These are phyloP conservation scores for Taiwanofungus camphoratus DNA, from an alignment of 1,284 basidiomycete species.

Conservation along the genomic window DNA sequence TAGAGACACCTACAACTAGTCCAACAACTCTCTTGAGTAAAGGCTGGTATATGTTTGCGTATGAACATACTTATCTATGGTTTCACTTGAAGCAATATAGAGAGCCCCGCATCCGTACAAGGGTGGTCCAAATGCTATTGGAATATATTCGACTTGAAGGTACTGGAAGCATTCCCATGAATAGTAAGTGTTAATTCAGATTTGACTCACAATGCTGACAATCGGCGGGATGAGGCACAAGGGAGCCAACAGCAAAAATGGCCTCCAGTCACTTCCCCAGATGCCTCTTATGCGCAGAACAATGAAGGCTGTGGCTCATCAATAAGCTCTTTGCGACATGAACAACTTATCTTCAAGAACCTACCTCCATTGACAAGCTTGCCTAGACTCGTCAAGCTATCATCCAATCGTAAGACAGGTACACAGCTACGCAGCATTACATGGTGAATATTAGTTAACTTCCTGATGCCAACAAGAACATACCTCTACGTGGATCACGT, in stretches of 20 bases:
- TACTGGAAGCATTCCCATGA: too few relatives aligned
- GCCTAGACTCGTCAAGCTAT: slow-evolving; percentile 14
- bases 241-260: slow-evolving; percentile 5
- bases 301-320: slow-evolving; percentile 12
- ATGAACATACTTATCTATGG: background rate
- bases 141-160: slow-evolving; percentile 11
- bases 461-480: background rate
- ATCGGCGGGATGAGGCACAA: slow-evolving; percentile 9
- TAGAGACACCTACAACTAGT: background rate
- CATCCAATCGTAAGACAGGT: slow-evolving; percentile 15
- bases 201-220: slow-evolving; percentile 5
- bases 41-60: too few relatives aligned
- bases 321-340: too few relatives aligned
- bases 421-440: slow-evolving; percentile 10
- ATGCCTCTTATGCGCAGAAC: slow-evolving; percentile 15
- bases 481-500: slow-evolving; percentile 5
- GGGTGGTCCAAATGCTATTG: slow-evolving; percentile 17
- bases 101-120: slow-evolving; percentile 17
- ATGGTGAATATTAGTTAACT: background rate
- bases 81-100: background rate
- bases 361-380: slow-evolving; percentile 16
- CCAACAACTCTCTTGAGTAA: too few relatives aligned
- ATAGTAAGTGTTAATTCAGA: background rate
- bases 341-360: too few relatives aligned
- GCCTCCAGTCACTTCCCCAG: slow-evolving; percentile 8